Percentiles rank a stretch among this genome's conserved stretches.
phyloP scores from a whole-genome alignment of 805 yeast genomes.

The Yamadazyma scolyti region DNA sequence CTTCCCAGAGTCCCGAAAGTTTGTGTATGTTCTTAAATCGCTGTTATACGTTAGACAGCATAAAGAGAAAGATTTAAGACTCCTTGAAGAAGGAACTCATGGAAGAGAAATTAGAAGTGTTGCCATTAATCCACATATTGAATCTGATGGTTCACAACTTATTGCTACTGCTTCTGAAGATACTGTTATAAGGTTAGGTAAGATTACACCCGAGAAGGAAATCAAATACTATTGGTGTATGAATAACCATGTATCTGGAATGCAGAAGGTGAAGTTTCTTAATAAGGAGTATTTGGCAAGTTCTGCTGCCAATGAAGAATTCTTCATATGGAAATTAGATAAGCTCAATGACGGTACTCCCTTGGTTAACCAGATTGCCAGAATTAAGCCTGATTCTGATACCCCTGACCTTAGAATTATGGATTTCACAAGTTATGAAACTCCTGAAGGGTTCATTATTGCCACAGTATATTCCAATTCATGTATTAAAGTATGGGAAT shows the following conservation, averaged over 20 bases:
- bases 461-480: slow-evolving; percentile 87
- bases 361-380: slow-evolving; percentile 45
- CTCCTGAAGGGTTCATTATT: slow-evolving; percentile 46
- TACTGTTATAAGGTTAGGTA: slow-evolving; percentile 65
- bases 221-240: slow-evolving; percentile 54
- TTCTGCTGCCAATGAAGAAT: slow-evolving; percentile 86
- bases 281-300: slow-evolving; percentile 41
- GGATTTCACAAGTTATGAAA: slow-evolving; percentile 64
- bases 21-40: slow-evolving; percentile 57
- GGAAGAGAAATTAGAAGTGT: slow-evolving; percentile 88
- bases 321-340: slow-evolving; percentile 70
- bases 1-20: slow-evolving; percentile 18
- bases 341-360: slow-evolving; percentile 32
- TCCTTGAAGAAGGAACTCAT: slow-evolving; percentile 63
- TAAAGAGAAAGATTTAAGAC: slow-evolving; percentile 17
- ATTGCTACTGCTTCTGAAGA: slow-evolving; percentile 87
- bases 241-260: slow-evolving; percentile 83
- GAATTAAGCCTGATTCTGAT: slow-evolving; percentile 50
- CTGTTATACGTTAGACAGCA: slow-evolving; percentile 36
- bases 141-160: slow-evolving; percentile 30
- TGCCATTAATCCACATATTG: slow-evolving; percentile 41
- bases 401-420: slow-evolving; percentile 86
- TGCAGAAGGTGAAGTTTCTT: slow-evolving; percentile 70
- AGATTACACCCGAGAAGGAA: slow-evolving; percentile 34
- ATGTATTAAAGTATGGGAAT: slow-evolving; percentile 61